Percentiles rank a stretch among this genome's conserved stretches.
Conservation (phyloP, 345 rosid species). For the Sisymbrium altissimum region DNA sequence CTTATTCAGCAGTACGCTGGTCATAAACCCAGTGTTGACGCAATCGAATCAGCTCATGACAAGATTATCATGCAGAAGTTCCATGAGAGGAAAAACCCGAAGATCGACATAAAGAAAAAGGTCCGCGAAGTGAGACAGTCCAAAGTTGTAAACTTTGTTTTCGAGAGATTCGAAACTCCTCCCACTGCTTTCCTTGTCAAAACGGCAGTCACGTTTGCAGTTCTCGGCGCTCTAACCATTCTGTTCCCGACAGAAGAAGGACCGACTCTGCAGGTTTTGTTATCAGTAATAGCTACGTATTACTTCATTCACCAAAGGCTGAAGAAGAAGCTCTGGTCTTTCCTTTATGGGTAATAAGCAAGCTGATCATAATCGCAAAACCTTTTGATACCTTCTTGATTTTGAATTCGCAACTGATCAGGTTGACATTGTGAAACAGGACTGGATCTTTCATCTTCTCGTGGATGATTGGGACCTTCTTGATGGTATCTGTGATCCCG, state of each 20-base stretch:
- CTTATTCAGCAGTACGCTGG: conserved; percentile 70
- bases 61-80: conserved; percentile 93
- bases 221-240: conserved; percentile 68
- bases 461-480: conserved; percentile 92
- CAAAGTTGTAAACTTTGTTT: conserved; percentile 56
- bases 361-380: neutral
- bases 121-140: conserved; percentile 73
- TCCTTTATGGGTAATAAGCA: conserved; percentile 62
- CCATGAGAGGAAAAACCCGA: conserved; percentile 79
- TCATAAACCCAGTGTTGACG: conserved; percentile 90
- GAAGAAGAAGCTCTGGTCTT: conserved; percentile 67
- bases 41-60: conserved; percentile 91
- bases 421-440: conserved; percentile 42
- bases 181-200: conserved; percentile 52
- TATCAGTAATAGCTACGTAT: conserved; percentile 70
- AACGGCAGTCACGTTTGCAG: conserved; percentile 62
- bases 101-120: conserved; percentile 69
- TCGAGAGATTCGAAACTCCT: conserved; percentile 75
- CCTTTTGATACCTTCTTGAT: neutral
- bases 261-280: conserved; percentile 82
- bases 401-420: neutral
- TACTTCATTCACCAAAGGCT: conserved; percentile 76
- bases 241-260: conserved; percentile 98
- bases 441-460: conserved; percentile 73
- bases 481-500: conserved; percentile 88